phyloP scores from a whole-genome alignment of 228 moss, liverwort and hornwort species.

The Sphagnum magellanicum region DNA sequence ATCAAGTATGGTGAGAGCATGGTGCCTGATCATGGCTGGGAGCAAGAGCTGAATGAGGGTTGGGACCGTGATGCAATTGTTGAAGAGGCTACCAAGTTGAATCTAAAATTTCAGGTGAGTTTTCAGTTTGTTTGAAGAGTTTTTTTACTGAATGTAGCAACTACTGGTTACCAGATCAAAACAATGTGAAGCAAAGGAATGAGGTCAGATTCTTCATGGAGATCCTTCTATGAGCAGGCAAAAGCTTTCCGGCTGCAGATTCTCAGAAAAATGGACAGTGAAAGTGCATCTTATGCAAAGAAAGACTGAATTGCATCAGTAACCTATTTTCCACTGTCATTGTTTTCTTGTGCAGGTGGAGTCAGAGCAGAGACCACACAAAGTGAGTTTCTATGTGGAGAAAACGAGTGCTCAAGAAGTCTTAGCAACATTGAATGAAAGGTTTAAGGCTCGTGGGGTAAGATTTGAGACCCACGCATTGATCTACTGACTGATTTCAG shows the following conservation, averaged over 20 bases:
- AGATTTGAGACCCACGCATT: slow-evolving; percentile 6
- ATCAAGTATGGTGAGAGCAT: slow-evolving; percentile 79
- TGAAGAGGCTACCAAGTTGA: slow-evolving; percentile 63
- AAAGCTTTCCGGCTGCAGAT: too few species aligned
- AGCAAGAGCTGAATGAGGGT: slow-evolving; percentile 56
- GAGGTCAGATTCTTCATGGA: too few species aligned
- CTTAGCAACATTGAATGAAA: slow-evolving; percentile 40
- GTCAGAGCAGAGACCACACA: slow-evolving; percentile 83
- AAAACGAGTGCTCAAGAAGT: slow-evolving; percentile 40
- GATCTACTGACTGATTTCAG: too few species aligned
- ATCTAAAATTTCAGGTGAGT: slow-evolving; percentile 67
- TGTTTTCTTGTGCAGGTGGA: slow-evolving; percentile 39
- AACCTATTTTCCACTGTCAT: too few species aligned
- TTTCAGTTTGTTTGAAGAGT: not conserved
- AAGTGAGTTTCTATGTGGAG: slow-evolving; percentile 79
- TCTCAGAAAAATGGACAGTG: not conserved
- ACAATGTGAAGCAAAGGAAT: too few species aligned
- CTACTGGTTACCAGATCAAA: too few species aligned
- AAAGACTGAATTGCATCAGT: too few species aligned
- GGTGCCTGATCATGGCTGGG: slow-evolving; percentile 70
- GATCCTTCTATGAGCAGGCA: too few species aligned
- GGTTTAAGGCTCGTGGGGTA: slow-evolving; percentile 58
- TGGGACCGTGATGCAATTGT: slow-evolving; percentile 80
- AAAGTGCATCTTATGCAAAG: not conserved
- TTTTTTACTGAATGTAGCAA: too few species aligned